A percentile compares a stretch with the other conserved stretches of the same genome.
Conservation (phyloP, 768 basidiomycete genomes). For the Mycena haematopus region DNA sequence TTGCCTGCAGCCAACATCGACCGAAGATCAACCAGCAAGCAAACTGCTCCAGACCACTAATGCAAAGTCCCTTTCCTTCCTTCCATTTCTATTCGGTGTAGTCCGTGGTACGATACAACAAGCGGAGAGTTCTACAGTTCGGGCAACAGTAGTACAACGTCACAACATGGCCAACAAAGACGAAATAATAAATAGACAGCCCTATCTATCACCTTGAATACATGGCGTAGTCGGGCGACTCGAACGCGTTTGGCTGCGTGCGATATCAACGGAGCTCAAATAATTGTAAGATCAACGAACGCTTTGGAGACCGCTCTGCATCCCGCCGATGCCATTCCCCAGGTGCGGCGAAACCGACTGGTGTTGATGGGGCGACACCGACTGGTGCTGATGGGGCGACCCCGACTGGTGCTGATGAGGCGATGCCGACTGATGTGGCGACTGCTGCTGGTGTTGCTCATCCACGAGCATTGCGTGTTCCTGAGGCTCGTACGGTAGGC, state of each 20-base stretch:
- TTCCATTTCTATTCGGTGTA: slow-evolving; percentile 8
- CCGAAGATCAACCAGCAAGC: not conserved
- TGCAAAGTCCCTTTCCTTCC: not conserved
- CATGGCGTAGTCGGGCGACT: slow-evolving; percentile 20
- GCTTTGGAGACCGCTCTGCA: slow-evolving; percentile 9
- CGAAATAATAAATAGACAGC: not conserved
- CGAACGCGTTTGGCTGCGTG: slow-evolving; percentile 24
- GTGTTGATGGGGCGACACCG: no score
- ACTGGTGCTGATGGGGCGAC: not conserved
- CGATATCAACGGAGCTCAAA: slow-evolving; percentile 1
- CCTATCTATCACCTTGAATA: slow-evolving; percentile 18
- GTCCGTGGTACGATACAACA: slow-evolving; percentile 27
- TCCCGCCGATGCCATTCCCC: slow-evolving; percentile 15
- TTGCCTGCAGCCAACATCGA: not conserved
- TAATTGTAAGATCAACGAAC: slow-evolving; percentile 2
- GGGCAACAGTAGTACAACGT: not conserved
- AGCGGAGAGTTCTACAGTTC: slow-evolving; percentile 19
- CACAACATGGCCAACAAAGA: not conserved
- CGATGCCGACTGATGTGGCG: not conserved
- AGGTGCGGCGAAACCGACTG: no score
- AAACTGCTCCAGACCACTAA: not conserved
- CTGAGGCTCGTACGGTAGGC: slow-evolving; percentile 38
- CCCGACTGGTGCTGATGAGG: not conserved
- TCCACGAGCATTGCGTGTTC: slow-evolving; percentile 40
- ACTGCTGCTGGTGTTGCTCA: slow-evolving; percentile 32